Conservation (phyloP, 2,329 filamentous ascomycete species). For the Colletotrichum neosansevieriae region DNA sequence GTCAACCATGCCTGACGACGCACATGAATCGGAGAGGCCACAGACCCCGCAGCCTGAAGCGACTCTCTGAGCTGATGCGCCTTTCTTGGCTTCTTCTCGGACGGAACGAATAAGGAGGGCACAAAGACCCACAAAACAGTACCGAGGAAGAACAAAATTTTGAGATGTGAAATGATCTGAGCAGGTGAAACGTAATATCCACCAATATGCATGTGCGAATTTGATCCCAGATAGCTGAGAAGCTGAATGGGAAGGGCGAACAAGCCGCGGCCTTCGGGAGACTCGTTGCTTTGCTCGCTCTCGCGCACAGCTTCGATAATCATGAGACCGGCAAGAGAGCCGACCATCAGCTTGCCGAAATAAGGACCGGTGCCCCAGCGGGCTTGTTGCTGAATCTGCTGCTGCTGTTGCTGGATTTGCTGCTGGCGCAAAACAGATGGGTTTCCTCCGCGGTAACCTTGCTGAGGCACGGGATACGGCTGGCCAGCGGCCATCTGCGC, state of each 20-base stretch:
- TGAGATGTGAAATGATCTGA: slow-evolving; percentile 63
- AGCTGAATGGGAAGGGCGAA: slow-evolving; percentile 73
- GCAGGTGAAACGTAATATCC: slow-evolving; percentile 63
- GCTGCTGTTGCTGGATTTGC: slow-evolving; percentile 65
- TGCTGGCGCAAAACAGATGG: slow-evolving; percentile 65
- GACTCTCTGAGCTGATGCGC: slow-evolving; percentile 52
- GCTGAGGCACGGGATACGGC: slow-evolving; percentile 63
- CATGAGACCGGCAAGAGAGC: slow-evolving; percentile 92
- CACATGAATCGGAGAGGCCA: slow-evolving; percentile 86
- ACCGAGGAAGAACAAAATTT: slow-evolving; percentile 64
- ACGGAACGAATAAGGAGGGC: slow-evolving; percentile 62
- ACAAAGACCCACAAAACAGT: slow-evolving; percentile 67
- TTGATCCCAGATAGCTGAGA: slow-evolving; percentile 61
- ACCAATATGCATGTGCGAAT: slow-evolving; percentile 64
- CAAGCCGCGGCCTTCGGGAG: slow-evolving; percentile 74
- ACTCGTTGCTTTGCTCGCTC: slow-evolving; percentile 73
- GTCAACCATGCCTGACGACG: slow-evolving; percentile 93
- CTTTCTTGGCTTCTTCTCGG: slow-evolving; percentile 63
- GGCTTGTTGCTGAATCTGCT: slow-evolving; percentile 61
- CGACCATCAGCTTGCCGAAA: slow-evolving; percentile 87
- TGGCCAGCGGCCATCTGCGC: slow-evolving; percentile 67
- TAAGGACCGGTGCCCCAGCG: slow-evolving; percentile 69
- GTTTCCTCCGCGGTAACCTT: slow-evolving; percentile 59
- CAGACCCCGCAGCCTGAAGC: slow-evolving; percentile 72
- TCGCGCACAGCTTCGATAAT: slow-evolving; percentile 83